Evolutionary conservation across 2,329 filamentous ascomycete species (phyloP).

Genomic region (Fusarium sp.): DNA sequence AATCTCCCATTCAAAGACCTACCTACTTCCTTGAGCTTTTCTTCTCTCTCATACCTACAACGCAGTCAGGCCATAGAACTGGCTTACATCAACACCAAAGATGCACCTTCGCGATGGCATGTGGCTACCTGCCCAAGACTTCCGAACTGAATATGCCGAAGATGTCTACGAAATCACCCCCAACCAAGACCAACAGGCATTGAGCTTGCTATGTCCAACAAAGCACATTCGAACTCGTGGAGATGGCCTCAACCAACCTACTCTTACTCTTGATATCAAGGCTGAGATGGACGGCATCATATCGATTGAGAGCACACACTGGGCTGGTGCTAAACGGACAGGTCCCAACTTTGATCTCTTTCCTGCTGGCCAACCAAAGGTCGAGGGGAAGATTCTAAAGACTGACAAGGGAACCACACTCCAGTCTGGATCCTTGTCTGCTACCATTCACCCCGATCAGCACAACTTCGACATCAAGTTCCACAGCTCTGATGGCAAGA

Average conservation of each 20-base stretch:
- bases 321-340: slow-evolving; percentile 52
- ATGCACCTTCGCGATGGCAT: slow-evolving; percentile 57
- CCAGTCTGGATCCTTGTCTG: slow-evolving; percentile 51
- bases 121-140: slow-evolving; percentile 73
- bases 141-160: slow-evolving; percentile 73
- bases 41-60: background rate
- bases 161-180: slow-evolving; percentile 66
- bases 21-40: slow-evolving; percentile 9
- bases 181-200: slow-evolving; percentile 57
- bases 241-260: slow-evolving; percentile 67
- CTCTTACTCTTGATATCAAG: slow-evolving; percentile 57
- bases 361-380: slow-evolving; percentile 50
- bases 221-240: slow-evolving; percentile 64
- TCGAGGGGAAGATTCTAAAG: slow-evolving; percentile 46
- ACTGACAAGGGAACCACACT: slow-evolving; percentile 53
- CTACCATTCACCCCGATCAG: slow-evolving; percentile 51
- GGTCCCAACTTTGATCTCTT: slow-evolving; percentile 57
- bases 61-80: slow-evolving; percentile 9
- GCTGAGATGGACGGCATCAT: slow-evolving; percentile 56
- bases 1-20: slow-evolving; percentile 14
- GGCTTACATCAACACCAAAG: slow-evolving; percentile 11
- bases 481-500: slow-evolving; percentile 52
- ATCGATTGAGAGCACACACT: slow-evolving; percentile 56
- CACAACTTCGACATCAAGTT: slow-evolving; percentile 55
- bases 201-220: slow-evolving; percentile 67